Conservation (phyloP, 2,329 filamentous ascomycete species). For the Xylaria sp. region DNA sequence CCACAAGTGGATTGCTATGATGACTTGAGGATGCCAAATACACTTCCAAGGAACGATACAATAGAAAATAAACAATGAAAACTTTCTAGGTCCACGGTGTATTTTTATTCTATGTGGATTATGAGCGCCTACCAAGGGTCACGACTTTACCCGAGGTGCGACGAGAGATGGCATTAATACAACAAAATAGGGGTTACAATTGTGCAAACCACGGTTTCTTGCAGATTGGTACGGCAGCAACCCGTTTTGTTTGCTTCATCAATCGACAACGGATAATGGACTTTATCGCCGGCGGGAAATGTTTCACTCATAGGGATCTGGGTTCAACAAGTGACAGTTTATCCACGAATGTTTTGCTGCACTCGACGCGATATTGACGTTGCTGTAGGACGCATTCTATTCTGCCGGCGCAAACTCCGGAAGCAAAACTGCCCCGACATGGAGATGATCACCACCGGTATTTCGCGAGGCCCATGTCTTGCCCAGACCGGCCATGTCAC, state of each 20-base stretch:
- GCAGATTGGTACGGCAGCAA: background rate
- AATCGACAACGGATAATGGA: background rate
- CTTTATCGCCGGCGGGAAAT: background rate
- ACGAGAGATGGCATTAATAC: background rate
- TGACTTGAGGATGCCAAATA: too few relatives aligned
- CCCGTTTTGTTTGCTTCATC: background rate
- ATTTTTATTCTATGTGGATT: background rate
- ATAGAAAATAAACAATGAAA: background rate
- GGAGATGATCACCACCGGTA: constrained; percentile 18
- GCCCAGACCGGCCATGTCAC: background rate
- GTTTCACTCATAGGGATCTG: background rate
- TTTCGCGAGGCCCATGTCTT: background rate
- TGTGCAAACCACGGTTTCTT: background rate
- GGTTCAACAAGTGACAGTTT: background rate
- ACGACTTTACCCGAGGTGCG: constrained; percentile 24
- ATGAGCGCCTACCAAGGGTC: background rate
- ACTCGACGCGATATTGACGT: background rate
- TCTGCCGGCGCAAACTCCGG: constrained; percentile 17
- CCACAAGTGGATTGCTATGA: background rate
- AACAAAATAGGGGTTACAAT: background rate
- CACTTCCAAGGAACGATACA: background rate
- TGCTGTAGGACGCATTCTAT: background rate
- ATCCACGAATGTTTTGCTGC: background rate
- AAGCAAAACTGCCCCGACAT: constrained; percentile 4
- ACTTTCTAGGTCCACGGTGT: background rate